Evolutionary conservation across 805 yeast genomes (phyloP).

Genomic region (Starmerella vitae): DNA sequence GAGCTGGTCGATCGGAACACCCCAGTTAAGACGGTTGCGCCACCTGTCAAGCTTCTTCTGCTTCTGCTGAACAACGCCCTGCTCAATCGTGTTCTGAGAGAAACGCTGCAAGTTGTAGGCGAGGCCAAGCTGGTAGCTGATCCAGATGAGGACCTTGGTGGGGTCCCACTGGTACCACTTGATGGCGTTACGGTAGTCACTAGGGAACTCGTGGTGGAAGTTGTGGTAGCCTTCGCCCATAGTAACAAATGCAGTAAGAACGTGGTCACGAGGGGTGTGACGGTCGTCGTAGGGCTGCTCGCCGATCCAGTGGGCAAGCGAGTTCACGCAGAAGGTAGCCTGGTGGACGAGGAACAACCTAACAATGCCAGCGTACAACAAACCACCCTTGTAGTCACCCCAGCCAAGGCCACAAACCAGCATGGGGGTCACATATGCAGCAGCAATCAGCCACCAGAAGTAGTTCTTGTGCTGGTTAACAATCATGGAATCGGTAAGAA

Average conservation of each 20-base stretch:
- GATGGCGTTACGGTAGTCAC: conserved; percentile 68
- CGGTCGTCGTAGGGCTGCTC: conserved; percentile 61
- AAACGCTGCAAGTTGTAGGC: conserved; percentile 46
- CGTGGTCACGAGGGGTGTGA: conserved; percentile 60
- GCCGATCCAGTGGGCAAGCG: conserved; percentile 69
- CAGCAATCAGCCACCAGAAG: conserved; percentile 36
- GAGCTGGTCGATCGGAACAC: conserved; percentile 76
- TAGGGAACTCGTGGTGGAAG: conserved; percentile 91
- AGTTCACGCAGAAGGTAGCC: conserved; percentile 61
- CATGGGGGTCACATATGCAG: conserved; percentile 52
- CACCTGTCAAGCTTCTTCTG: conserved; percentile 68
- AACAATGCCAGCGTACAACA: conserved; percentile 62
- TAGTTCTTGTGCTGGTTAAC: conserved; percentile 65
- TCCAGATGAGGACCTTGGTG: conserved; percentile 58
- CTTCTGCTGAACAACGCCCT: conserved; percentile 64
- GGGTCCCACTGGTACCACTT: conserved; percentile 74
- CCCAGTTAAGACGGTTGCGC: conserved; percentile 78
- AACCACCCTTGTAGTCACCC: conserved; percentile 67
- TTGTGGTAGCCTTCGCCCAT: conserved; percentile 88
- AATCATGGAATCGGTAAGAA: conserved; percentile 43
- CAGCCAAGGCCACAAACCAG: conserved; percentile 50
- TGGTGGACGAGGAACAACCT: conserved; percentile 67
- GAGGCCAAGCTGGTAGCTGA: conserved; percentile 40
- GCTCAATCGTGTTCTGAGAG: conserved; percentile 48
- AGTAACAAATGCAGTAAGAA: conserved; percentile 48